Conservation (phyloP, 805 yeast species). For the Phaffomyces antillensis region DNA sequence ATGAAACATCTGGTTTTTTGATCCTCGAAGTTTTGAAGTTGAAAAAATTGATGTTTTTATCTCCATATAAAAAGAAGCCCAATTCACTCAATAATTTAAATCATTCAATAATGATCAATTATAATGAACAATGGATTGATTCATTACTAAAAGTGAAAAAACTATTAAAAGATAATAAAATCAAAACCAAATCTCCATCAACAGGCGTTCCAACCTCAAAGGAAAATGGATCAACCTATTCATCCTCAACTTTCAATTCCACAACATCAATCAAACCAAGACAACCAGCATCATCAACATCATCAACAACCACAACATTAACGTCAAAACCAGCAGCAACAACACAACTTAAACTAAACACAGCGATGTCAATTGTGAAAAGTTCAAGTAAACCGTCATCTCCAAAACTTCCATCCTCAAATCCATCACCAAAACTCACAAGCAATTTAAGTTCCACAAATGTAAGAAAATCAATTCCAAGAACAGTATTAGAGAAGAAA, state of each 20-base stretch:
- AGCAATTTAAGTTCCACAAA: no score
- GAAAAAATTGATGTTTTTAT: conserved; percentile 51
- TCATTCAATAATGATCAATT: conserved; percentile 28
- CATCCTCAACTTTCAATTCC: not conserved
- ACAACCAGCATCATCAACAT: not conserved
- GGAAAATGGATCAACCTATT: not conserved
- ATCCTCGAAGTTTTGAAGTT: conserved; percentile 54
- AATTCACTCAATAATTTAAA: not conserved
- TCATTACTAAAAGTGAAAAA: conserved; percentile 62
- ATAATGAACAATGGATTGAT: conserved; percentile 57
- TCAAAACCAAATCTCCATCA: not conserved
- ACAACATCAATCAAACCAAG: not conserved
- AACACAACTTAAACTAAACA: not conserved
- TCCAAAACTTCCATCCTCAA: not conserved
- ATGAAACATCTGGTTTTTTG: conserved; percentile 49
- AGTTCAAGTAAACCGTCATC: not conserved
- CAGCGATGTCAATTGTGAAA: not conserved
- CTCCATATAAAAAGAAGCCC: conserved; percentile 26
- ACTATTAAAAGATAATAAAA: conserved; percentile 29
- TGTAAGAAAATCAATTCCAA: conserved; percentile 4
- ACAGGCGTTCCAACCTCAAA: not conserved
- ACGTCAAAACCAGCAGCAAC: not conserved
- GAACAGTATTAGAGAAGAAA: conserved; percentile 11
- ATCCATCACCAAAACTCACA: not conserved
- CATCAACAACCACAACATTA: not conserved